Evolutionary conservation across 495 filamentous ascomycete species (phyloP).

Genomic region (Neurospora sp.): DNA sequence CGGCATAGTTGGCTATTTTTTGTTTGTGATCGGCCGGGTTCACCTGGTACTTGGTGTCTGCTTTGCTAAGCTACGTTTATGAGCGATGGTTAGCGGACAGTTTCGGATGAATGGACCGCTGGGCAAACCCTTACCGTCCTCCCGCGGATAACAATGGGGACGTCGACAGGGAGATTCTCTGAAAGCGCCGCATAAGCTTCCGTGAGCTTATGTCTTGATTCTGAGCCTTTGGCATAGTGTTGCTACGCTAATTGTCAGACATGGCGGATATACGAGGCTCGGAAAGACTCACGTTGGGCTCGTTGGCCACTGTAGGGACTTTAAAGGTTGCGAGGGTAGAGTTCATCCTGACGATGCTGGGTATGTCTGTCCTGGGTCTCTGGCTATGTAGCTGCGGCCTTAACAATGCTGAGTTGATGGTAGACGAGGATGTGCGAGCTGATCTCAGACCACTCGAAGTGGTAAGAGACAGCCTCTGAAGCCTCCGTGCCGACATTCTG

Average conservation of each 20-base stretch:
- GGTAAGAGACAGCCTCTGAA: background rate
- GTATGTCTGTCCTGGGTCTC: background rate
- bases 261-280: background rate
- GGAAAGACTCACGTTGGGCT: slow-evolving; percentile 68
- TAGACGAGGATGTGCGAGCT: background rate
- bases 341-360: slow-evolving; percentile 9
- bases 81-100: background rate
- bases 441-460: background rate
- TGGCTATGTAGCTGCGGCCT: background rate
- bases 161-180: slow-evolving; percentile 49
- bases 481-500: background rate
- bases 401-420: background rate
- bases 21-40: slow-evolving; percentile 66
- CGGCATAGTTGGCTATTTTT: slow-evolving; percentile 68
- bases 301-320: slow-evolving; percentile 77
- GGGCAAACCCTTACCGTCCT: slow-evolving; percentile 49
- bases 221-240: slow-evolving; percentile 73
- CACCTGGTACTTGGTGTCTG: slow-evolving; percentile 44
- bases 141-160: slow-evolving; percentile 72
- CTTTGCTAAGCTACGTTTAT: background rate
- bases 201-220: slow-evolving; percentile 63
- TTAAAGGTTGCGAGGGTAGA: slow-evolving; percentile 65
- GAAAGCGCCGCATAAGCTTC: slow-evolving; percentile 55
- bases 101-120: background rate
- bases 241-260: slow-evolving; percentile 45